phyloP scores from a whole-genome alignment of 208 protist species.

The Crithidia brevicula region DNA sequence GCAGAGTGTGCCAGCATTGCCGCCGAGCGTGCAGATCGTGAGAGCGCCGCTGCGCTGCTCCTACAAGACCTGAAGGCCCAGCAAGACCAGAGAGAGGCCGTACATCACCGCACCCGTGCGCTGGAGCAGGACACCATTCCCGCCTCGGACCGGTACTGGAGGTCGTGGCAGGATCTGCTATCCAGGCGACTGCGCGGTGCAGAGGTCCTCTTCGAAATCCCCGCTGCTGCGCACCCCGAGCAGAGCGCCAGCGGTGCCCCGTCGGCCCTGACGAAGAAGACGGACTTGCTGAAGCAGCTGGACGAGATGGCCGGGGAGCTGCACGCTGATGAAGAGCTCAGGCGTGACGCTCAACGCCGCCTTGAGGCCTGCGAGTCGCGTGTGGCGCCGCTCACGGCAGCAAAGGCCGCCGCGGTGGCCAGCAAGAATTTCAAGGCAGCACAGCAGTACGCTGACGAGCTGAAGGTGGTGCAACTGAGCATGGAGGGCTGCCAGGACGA shows the following conservation, averaged over 20 bases:
- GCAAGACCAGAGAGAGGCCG: constrained; percentile 1
- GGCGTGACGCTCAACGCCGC: constrained; percentile 11
- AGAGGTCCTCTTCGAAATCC: constrained; percentile 17
- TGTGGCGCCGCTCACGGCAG: constrained; percentile 36
- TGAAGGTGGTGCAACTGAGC: constrained; percentile 18
- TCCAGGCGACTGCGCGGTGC: constrained; percentile 8
- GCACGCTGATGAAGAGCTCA: constrained; percentile 25
- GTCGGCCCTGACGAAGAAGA: constrained; percentile 2
- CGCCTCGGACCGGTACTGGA: constrained; percentile 25
- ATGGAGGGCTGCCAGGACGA: constrained; percentile 8
- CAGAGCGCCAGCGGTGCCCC: background rate
- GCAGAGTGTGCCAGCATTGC: background rate
- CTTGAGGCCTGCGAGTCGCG: constrained; percentile 14
- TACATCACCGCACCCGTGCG: constrained; percentile 8
- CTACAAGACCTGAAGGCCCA: background rate
- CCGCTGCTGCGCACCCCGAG: background rate
- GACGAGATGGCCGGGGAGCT: constrained; percentile 25
- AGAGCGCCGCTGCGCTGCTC: background rate
- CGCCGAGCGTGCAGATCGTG: background rate
- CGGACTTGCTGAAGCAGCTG: constrained; percentile 31
- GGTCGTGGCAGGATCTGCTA: constrained; percentile 13
- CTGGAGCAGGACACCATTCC: constrained; percentile 23
- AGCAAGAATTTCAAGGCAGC: constrained; percentile 55
- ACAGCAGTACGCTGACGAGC: constrained; percentile 36
- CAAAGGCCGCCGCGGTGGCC: constrained; percentile 45